Conservation (phyloP, 106 monocot species). For the Dioscorea dumetorum region DNA sequence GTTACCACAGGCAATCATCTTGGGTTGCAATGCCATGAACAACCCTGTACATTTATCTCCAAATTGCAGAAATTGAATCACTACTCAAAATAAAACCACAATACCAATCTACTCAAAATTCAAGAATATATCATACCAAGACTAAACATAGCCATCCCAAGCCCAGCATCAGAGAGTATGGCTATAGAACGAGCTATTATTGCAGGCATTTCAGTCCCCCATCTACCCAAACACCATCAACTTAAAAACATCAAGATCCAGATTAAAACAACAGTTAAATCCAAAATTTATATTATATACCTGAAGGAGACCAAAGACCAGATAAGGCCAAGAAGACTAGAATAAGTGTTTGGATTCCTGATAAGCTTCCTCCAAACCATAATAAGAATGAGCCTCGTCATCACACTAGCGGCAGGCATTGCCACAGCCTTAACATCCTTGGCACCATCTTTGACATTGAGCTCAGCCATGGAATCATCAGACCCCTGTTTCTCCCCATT, state of each 20-base stretch:
- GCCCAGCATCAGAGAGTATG: conserved; percentile 50
- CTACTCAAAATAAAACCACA: too few relatives aligned
- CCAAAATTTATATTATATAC: conserved; percentile 3
- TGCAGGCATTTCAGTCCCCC: conserved; percentile 34
- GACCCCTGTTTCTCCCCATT: conserved; percentile 18
- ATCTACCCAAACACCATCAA: conserved; percentile 3
- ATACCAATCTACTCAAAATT: too few relatives aligned
- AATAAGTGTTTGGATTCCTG: conserved; percentile 54
- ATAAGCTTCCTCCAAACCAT: conserved; percentile 69
- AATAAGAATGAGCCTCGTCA: conserved; percentile 57
- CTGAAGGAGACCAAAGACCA: conserved; percentile 57
- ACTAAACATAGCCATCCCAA: conserved; percentile 69
- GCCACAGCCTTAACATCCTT: conserved; percentile 6
- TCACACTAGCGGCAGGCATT: conserved; percentile 45
- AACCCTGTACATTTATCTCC: background rate
- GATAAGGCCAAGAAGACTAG: conserved; percentile 38
- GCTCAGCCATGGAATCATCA: conserved; percentile 12
- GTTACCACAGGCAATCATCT: conserved; percentile 3
- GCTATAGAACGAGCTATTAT: conserved; percentile 29
- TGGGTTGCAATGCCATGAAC: conserved; percentile 5
- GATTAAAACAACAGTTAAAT: background rate
- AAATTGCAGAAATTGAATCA: too few relatives aligned
- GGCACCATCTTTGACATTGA: conserved; percentile 8
- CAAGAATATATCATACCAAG: conserved; percentile 18
- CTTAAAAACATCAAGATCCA: background rate